Base-by-base conservation (phyloP, 75 land plant genomes). In the Selaginella tamariscina region DNA sequence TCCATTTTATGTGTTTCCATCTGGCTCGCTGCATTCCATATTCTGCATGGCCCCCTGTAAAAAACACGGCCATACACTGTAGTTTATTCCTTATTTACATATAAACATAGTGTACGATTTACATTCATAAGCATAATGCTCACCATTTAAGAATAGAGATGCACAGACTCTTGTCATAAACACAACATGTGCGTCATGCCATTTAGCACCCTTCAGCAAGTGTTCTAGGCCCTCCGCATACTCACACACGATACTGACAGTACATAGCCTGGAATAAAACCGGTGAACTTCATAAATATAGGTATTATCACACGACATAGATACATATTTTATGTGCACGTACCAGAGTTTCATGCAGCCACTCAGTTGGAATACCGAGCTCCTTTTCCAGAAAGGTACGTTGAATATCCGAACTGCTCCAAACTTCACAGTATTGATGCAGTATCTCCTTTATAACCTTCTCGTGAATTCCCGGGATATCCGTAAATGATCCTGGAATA, bases 301-400 rank as follows among this genome's bases (percentile, higher is more conserved):
- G 1, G 22, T 24, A 33, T 33, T 18, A 32, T n/a, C 30, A 65
- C 29, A 56, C 30, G 22, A 31, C 0, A 33, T 30, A 32, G 64
- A 77, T 24, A n/a, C n/a, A n/a, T n/a, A n/a, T n/a, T n/a, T n/a
- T n/a, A n/a, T n/a, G n/a, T n/a, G n/a, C n/a, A n/a, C n/a, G n/a
- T 77, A 95, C 99, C 99, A 90, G 69, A 33, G 99, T 86, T 71
- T 95, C 99, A 71, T 95, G 91, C 68, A 95, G 75, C 99, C 99
- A 95, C 70, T 72, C 85, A 18, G 72, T 55, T 33, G 99, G 99
- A 69, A 95, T 70, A 28, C 96, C 91, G 32, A 95, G 71, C 54
- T 90, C 84, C 18, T 77, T 30, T 59, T 87, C 87, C 69, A 95
- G 79, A 74, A 90, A 94, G 29, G 75, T 67, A 26, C 73, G 79